Conservation (phyloP, 2,329 filamentous ascomycete species). For the Talaromyces sp. region DNA sequence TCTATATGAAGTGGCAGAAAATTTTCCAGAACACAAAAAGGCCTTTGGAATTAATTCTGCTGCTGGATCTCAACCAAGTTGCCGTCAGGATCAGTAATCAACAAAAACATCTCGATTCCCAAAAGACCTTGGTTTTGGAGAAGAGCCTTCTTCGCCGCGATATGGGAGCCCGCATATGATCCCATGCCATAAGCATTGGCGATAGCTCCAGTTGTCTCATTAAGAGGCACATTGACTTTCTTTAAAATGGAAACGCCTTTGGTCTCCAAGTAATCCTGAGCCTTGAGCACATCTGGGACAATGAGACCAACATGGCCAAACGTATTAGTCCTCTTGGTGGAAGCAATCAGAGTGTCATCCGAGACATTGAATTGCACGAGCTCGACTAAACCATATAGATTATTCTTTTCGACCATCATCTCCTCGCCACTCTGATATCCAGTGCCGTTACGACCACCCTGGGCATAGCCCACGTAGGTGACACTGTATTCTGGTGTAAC, state of each 20-base stretch:
- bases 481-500: constrained; percentile 23
- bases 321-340: constrained; percentile 21
- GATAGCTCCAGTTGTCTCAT: not conserved
- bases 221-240: not conserved
- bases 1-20: no score
- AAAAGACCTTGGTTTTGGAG: not conserved
- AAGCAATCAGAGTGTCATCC: constrained; percentile 15
- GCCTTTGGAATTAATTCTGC: not conserved
- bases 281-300: constrained; percentile 26
- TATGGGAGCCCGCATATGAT: not conserved
- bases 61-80: not conserved
- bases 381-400: constrained; percentile 20
- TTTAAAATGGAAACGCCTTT: not conserved
- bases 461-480: constrained; percentile 32
- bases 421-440: constrained; percentile 32
- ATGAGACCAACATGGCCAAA: constrained; percentile 33
- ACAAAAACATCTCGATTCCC: not conserved
- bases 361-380: constrained; percentile 21
- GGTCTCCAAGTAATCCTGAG: constrained; percentile 16
- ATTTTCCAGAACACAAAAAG: not conserved
- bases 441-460: constrained; percentile 34
- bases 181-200: not conserved
- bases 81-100: not conserved
- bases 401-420: constrained; percentile 26
- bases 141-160: not conserved